Base-by-base conservation (phyloP, 345 rosid species). In the Euphorbia lathyris region DNA sequence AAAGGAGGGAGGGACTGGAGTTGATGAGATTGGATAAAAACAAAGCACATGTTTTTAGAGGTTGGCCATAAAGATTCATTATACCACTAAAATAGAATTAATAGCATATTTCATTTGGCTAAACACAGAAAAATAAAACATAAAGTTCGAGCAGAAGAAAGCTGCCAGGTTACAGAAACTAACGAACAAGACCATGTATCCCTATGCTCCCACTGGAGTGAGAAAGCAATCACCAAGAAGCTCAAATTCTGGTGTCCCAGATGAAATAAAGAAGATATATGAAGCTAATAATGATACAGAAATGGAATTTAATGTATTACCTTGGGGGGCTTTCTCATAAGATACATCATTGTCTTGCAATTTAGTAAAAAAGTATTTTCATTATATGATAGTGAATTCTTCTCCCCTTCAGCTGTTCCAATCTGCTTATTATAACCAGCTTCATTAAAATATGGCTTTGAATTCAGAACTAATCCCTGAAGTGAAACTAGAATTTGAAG, bases 401-500 rank as follows among this genome's bases (percentile, higher is more conserved):
- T 96, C 85, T 96, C 99, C 71, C 99, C 99, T 78, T 96, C 99
- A 8, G 93, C 96, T 36, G 98, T 89, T 68, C 98, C 97, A 4
- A 89, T 72, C 76, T 96, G 98, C 77, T 88, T 92, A 75, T 92
- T 98, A 60, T 92, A 96, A 66, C 98, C 98, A 27, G 99, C 97
- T 85, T 96, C 99, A 70, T 96, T 96, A 80, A 96, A 96, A 83
- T 96, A 96, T 40, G 99, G 99, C 74, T 77, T 92, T n/a, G 96
- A 80, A 80, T 96, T 96, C 66, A 96, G 85, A 74, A 96, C 99
- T 72, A 96, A 74, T 36, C 98, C 99, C 78, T 96, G 99, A 40
- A 96, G 92, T 71, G 99, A 96, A 76, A 96, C 98, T 68, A 96
- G 84, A 62, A 96, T 95, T 81, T 96, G 99, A 82, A 92, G 98